Evolutionary conservation across 139 green algal species (phyloP).

Genomic region (Tetradesmus obliquus): DNA sequence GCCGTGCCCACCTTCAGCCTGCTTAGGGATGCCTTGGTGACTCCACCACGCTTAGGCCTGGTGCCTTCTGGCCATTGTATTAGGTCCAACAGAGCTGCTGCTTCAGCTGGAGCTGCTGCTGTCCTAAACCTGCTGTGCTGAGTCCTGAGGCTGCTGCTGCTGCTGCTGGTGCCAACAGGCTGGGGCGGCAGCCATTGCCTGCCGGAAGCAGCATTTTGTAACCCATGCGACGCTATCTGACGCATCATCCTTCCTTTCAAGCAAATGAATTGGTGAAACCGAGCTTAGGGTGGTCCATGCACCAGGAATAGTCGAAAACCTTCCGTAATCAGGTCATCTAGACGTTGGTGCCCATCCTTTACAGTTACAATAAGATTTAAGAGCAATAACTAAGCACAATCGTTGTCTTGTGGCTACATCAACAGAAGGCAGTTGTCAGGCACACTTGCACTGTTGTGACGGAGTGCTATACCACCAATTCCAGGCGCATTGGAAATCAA

Average conservation of each 20-base stretch:
- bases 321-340: too few relatives aligned
- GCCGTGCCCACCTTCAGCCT: slow-evolving; percentile 41
- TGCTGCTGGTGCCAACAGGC: background rate
- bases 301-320: background rate
- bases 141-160: background rate
- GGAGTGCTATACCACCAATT: too few relatives aligned
- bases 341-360: too few relatives aligned
- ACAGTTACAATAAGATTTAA: too few relatives aligned
- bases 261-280: background rate
- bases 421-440: background rate
- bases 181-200: background rate
- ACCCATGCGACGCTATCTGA: background rate
- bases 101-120: background rate
- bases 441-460: background rate
- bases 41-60: slow-evolving; percentile 17
- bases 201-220: background rate
- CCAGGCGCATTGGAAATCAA: too few relatives aligned
- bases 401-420: background rate
- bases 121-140: background rate
- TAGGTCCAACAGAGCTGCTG: background rate
- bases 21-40: slow-evolving; percentile 27
- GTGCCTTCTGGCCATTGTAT: slow-evolving; percentile 43
- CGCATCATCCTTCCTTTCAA: background rate
- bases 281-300: background rate
- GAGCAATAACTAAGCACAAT: too few relatives aligned